Conservation (phyloP, 169 alveolate genomes). For the Plasmodium berghei region DNA sequence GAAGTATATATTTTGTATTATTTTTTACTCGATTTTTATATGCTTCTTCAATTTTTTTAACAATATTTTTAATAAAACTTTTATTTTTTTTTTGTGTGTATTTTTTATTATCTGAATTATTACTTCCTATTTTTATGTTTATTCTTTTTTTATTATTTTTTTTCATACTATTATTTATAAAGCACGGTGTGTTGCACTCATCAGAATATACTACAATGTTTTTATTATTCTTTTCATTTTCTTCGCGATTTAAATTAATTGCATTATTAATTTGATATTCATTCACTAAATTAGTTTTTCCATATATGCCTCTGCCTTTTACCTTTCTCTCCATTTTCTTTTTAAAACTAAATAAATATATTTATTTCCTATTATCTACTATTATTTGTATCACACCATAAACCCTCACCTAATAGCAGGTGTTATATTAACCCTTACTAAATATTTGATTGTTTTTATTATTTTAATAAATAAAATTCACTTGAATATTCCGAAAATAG, state of each 20-base stretch:
- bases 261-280: no score
- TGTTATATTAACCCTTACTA: no score
- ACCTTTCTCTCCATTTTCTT: no score
- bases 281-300: no score
- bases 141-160: constrained; percentile 27
- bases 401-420: no score
- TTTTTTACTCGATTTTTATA: constrained; percentile 19
- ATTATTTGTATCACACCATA: no score
- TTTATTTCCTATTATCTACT: no score
- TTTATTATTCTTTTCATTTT: constrained; percentile 2
- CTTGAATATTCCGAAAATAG: no score
- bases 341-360: no score
- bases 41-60: constrained; percentile 32
- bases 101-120: neutral
- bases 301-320: no score
- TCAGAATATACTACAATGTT: neutral
- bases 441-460: no score
- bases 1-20: neutral
- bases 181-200: constrained; percentile 16
- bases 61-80: constrained; percentile 23
- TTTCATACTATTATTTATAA: neutral
- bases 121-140: constrained; percentile 8
- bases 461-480: no score
- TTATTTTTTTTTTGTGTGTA: constrained; percentile 3
- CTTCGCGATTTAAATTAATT: neutral